A percentile compares a stretch with the other conserved stretches of the same genome.
phyloP scores from a whole-genome alignment of 192 early-diverging fungal species.

The Haplosporangium gracile region DNA sequence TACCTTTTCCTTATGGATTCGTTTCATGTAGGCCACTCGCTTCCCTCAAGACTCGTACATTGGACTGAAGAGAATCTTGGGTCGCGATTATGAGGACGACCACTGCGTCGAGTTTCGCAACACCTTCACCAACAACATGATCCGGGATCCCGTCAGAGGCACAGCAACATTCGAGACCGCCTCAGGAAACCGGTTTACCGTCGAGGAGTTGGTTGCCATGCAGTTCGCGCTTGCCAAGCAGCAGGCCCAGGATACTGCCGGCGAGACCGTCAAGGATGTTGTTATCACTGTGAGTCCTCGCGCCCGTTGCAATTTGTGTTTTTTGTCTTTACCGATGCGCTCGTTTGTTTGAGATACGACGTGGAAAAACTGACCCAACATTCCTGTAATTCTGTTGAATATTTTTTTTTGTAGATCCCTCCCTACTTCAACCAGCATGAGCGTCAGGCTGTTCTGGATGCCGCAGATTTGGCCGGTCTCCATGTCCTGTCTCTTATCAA shows the following conservation, averaged over 20 bases:
- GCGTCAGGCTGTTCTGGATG: conserved; percentile 92
- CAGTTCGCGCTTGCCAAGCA: conserved; percentile 90
- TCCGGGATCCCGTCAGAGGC: conserved; percentile 72
- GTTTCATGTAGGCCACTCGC: conserved; percentile 71
- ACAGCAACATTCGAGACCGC: conserved; percentile 80
- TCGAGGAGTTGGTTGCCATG: conserved; percentile 95
- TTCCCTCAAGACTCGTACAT: conserved; percentile 89
- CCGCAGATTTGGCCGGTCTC: conserved; percentile 91
- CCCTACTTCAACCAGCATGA: conserved; percentile 92
- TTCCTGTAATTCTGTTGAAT: not conserved
- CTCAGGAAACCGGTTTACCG: conserved; percentile 66
- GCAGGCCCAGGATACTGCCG: conserved; percentile 84
- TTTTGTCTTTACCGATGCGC: not conserved
- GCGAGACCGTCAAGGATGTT: conserved; percentile 82
- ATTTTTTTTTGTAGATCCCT: conserved; percentile 73
- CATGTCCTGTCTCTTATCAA: conserved; percentile 87
- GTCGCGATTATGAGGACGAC: conserved; percentile 80
- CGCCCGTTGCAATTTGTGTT: too few relatives aligned
- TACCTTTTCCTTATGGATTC: not conserved
- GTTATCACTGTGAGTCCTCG: conserved; percentile 85
- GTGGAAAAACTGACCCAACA: not conserved
- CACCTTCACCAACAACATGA: conserved; percentile 85
- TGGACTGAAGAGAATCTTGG: conserved; percentile 88
- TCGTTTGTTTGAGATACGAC: not conserved
- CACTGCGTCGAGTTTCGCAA: conserved; percentile 78